These are phyloP conservation scores for Dendrobium nobile DNA, from an alignment of 106 monocot genomes.

Conservation along the genomic window DNA sequence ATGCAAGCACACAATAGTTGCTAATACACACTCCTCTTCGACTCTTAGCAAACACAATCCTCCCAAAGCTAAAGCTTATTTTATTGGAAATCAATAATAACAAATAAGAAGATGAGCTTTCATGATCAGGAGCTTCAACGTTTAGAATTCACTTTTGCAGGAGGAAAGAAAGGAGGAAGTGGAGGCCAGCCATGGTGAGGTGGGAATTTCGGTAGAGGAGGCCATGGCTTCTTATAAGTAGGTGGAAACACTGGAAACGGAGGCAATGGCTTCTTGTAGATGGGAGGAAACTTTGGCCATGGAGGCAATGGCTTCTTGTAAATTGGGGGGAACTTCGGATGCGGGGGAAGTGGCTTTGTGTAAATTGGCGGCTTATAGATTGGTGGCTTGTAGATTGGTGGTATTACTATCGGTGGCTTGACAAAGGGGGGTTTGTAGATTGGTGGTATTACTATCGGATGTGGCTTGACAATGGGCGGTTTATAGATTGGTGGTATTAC, in stretches of 20 bases:
- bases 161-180: neutral
- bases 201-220: neutral
- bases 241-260: neutral
- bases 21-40: too few species aligned
- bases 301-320: neutral
- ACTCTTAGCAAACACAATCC: too few species aligned
- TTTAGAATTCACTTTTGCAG: neutral
- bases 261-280: conserved; percentile 4
- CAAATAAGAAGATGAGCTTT: neutral
- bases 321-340: neutral
- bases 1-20: too few species aligned
- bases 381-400: neutral
- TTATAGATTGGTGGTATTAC: neutral
- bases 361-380: neutral
- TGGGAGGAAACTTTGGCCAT: neutral
- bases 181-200: neutral
- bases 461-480: neutral
- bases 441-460: neutral
- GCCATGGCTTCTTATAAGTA: neutral
- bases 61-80: too few species aligned
- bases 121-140: neutral
- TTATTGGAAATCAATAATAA: neutral
- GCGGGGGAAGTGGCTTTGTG: neutral
- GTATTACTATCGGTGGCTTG: neutral
- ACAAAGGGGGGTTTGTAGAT: neutral